Conservation (phyloP, 129 eudicot species). For the Saussurea involucrata region DNA sequence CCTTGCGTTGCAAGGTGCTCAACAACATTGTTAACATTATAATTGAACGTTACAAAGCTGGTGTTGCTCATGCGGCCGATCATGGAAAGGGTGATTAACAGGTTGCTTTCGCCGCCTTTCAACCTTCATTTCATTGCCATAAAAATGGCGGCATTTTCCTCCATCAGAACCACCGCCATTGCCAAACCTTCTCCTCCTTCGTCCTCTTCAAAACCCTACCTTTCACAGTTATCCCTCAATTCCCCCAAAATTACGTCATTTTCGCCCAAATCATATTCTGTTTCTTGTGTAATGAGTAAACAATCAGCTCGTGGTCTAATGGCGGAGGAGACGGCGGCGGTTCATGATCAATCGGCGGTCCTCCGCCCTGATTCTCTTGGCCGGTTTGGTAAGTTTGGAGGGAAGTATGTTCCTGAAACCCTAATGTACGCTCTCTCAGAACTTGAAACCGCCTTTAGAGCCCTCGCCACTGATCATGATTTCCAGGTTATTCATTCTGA, state of each 20-base stretch:
- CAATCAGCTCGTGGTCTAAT: no score
- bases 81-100: no score
- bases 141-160: background rate
- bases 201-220: background rate
- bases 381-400: slow-evolving; percentile 67
- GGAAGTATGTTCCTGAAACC: slow-evolving; percentile 73
- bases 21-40: no score
- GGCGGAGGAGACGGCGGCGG: no score
- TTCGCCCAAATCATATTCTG: no score
- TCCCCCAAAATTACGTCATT: background rate
- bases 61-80: no score
- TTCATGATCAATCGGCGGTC: background rate
- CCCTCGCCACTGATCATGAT: slow-evolving; percentile 36
- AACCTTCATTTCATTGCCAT: no score
- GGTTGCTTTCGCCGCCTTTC: no score
- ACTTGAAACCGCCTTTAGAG: slow-evolving; percentile 52
- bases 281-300: no score
- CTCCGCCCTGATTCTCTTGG: slow-evolving; percentile 60
- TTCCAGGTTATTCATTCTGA: slow-evolving; percentile 48
- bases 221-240: background rate
- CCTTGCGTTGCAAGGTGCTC: no score
- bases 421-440: slow-evolving; percentile 58
- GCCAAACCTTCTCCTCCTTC: background rate
- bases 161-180: background rate
- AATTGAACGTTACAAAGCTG: no score